Conservation (phyloP, 192 early-diverging fungal genomes). For the Umbelopsis sp. region DNA sequence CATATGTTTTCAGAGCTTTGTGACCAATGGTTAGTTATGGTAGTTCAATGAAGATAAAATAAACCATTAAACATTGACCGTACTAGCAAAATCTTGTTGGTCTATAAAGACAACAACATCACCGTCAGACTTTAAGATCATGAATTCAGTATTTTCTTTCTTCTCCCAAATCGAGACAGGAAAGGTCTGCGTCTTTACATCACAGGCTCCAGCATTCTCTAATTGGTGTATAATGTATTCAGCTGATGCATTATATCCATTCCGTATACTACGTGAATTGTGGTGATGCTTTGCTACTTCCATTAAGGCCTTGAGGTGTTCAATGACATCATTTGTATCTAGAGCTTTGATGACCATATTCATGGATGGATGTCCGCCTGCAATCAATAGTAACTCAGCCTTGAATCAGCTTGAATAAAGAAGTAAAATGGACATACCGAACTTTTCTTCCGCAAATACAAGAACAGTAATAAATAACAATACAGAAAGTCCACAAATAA, state of each 20-base stretch:
- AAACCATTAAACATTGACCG: not conserved
- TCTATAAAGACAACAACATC: slow-evolving; percentile 33
- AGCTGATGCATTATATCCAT: slow-evolving; percentile 54
- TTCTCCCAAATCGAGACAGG: slow-evolving; percentile 47
- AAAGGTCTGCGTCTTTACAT: slow-evolving; percentile 49
- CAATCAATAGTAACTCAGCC: not conserved
- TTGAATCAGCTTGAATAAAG: not conserved
- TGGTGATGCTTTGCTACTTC: slow-evolving; percentile 36
- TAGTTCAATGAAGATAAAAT: not conserved
- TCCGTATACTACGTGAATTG: slow-evolving; percentile 43
- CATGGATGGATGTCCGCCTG: not conserved
- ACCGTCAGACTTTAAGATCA: slow-evolving; percentile 14
- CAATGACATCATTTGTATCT: slow-evolving; percentile 22
- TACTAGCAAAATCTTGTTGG: slow-evolving; percentile 46
- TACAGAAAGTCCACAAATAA: not conserved
- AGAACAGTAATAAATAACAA: not conserved
- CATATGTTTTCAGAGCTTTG: not conserved
- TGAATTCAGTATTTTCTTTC: slow-evolving; percentile 39
- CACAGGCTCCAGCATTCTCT: slow-evolving; percentile 35
- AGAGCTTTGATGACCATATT: slow-evolving; percentile 5
- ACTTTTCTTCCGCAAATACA: slow-evolving; percentile 7
- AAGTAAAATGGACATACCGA: not conserved
- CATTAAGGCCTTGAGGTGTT: slow-evolving; percentile 35
- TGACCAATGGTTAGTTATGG: not conserved
- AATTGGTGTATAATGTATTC: slow-evolving; percentile 63